phyloP scores from a whole-genome alignment of 345 rosid genomes.

The Linum tenue region DNA sequence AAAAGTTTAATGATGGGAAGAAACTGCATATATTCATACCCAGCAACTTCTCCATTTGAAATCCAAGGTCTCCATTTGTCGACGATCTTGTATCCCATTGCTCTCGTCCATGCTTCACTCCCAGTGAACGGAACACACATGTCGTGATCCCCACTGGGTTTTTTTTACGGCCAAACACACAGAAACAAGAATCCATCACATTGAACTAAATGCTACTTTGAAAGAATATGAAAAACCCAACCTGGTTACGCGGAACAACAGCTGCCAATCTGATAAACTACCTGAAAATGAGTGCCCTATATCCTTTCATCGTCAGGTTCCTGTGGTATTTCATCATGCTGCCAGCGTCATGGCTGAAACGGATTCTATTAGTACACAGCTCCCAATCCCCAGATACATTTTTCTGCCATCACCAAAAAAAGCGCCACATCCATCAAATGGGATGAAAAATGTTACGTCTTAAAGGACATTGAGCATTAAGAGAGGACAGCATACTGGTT shows the following conservation, averaged over 20 bases:
- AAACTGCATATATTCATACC: conserved; percentile 32
- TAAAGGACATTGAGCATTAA: not conserved
- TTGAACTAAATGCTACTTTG: too few species aligned
- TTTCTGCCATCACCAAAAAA: conserved; percentile 23
- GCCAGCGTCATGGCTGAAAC: conserved; percentile 39
- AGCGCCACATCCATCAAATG: not conserved
- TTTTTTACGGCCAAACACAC: not conserved
- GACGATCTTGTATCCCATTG: conserved; percentile 57
- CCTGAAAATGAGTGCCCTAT: conserved; percentile 81
- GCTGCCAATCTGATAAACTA: conserved; percentile 3
- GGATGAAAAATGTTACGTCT: conserved; percentile 2
- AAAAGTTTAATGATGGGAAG: not conserved
- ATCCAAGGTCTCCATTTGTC: conserved; percentile 91
- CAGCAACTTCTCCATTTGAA: conserved; percentile 55
- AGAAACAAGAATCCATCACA: not conserved
- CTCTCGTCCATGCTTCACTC: conserved; percentile 79
- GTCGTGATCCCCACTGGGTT: conserved; percentile 77
- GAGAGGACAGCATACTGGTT: conserved; percentile 28
- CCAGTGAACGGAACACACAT: conserved; percentile 94
- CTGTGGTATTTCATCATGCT: conserved; percentile 81
- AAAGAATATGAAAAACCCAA: not conserved
- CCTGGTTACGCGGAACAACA: too few species aligned
- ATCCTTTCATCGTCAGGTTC: conserved; percentile 66
- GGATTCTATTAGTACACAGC: conserved; percentile 37
- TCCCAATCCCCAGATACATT: conserved; percentile 41